Base-by-base conservation (phyloP, 352 stramenopile genomes). In the Phytopythium aichiense region DNA sequence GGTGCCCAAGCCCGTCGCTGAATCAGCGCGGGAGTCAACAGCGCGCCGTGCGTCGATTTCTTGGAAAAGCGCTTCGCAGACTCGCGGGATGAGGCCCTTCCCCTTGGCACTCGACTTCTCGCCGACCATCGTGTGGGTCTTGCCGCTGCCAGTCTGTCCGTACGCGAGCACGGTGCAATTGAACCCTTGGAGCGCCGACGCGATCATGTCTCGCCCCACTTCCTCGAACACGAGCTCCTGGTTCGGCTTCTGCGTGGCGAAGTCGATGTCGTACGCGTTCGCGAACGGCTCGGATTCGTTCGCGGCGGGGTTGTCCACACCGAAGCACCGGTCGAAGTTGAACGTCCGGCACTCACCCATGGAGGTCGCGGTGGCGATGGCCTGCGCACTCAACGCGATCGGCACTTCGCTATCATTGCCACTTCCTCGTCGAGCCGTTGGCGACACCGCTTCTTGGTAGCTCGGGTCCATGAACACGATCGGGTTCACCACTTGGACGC, bases 61-160 rank as follows among this genome's bases (percentile, higher is more conserved):
- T 28, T 71, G 67, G 55, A 94, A 94, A 0, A 94, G 72, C 12
- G 81, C 82, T 61, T 93, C 86, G 56, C 86, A 94, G 2, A 94
- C 82, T 20, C 86, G 69, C 0, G 86, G 86, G 35, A 94, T 92
- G 45, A 94, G 66, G 0, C 86, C 84, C 56, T 92, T 92, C 15
- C 81, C 81, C 28, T 51, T 56, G 16, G 56, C 40, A 8, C 51
- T 69, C 13, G 61, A 75, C 61, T 92, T 85, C 56, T 91, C 80
- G 20, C 86, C 86, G 11, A 93, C 77, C 86, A 94, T 93, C 4
- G 84, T 94, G 61, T 94, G 84, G 1, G 86, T 94, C 61, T 94
- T 92, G 16, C 86, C 86, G 30, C 78, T 90, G 0, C 86, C 86
- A 0, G 86, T 94, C 68, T 94, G 84, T 0, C 86, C 86, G 46